A percentile compares a stretch with the other conserved stretches of the same genome.
phyloP scores from a whole-genome alignment of 208 protist genomes.

The Borovskyia barvae region DNA sequence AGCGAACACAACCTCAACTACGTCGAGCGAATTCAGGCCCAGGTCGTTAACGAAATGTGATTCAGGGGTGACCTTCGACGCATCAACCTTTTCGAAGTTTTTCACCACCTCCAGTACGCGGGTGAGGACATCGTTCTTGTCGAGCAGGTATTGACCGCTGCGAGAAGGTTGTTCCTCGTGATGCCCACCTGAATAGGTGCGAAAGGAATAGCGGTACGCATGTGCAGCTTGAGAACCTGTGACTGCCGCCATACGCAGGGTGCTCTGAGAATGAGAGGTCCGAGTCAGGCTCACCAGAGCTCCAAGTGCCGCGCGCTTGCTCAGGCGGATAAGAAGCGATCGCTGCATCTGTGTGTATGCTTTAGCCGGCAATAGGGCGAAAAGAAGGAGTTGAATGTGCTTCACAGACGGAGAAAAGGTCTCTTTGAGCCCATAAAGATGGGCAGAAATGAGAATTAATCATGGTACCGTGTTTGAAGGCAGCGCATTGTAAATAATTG shows the following conservation, averaged over 20 bases:
- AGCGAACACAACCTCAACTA: constrained; percentile 95
- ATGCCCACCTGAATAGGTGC: constrained; percentile 61
- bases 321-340: constrained; percentile 12
- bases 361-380: no score
- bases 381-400: no score
- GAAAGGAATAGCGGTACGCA: constrained; percentile 20
- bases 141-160: constrained; percentile 87
- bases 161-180: constrained; percentile 63
- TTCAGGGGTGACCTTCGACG: constrained; percentile 87
- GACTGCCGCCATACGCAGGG: not conserved
- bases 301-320: constrained; percentile 7
- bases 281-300: constrained; percentile 13
- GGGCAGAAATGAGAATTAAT: no score
- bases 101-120: constrained; percentile 94
- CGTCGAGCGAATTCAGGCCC: constrained; percentile 94
- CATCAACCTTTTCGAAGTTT: constrained; percentile 96
- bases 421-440: no score
- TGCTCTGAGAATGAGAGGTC: not conserved
- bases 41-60: constrained; percentile 96
- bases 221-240: not conserved
- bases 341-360: no score
- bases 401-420: no score
- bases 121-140: constrained; percentile 93
- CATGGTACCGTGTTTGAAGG: no score
- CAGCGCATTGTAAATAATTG: no score